Percentiles rank a stretch among this genome's conserved stretches.
Conservation (phyloP, 2,329 filamentous ascomycete species). For the Diaporthe nobilis region DNA sequence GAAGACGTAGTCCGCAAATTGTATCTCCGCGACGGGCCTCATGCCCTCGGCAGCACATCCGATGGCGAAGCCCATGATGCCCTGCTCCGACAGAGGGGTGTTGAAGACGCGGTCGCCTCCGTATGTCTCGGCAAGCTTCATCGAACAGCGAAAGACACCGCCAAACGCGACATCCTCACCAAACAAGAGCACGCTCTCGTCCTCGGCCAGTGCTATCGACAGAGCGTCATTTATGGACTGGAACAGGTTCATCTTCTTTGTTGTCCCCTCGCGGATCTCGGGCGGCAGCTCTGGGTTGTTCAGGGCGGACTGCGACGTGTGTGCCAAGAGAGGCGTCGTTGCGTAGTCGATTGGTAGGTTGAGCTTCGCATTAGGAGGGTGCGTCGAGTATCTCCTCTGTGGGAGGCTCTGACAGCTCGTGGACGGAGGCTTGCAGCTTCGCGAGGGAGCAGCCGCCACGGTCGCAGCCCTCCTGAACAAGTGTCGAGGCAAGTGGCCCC, state of each 20-base stretch:
- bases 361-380: constrained; percentile 74
- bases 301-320: constrained; percentile 81
- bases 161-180: constrained; percentile 97
- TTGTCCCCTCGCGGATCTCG: constrained; percentile 76
- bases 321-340: constrained; percentile 84
- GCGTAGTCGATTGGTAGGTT: constrained; percentile 92
- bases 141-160: constrained; percentile 78
- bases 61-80: constrained; percentile 78
- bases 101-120: constrained; percentile 80
- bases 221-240: constrained; percentile 94
- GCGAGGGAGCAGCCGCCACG: constrained; percentile 36
- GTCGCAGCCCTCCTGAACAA: constrained; percentile 40
- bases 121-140: constrained; percentile 76
- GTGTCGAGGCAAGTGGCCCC: constrained; percentile 28
- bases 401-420: constrained; percentile 38
- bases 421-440: constrained; percentile 38
- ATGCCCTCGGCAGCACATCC: constrained; percentile 77
- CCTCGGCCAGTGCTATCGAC: constrained; percentile 82
- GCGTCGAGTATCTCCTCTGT: constrained; percentile 64
- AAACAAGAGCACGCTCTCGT: constrained; percentile 91
- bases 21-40: constrained; percentile 78
- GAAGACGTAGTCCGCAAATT: constrained; percentile 84
- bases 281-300: constrained; percentile 79
- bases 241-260: constrained; percentile 92
- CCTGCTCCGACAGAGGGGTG: constrained; percentile 78